Evolutionary conservation across 1,139 yeast genomes (phyloP).

Genomic region (Hyphopichia khmerensis): DNA sequence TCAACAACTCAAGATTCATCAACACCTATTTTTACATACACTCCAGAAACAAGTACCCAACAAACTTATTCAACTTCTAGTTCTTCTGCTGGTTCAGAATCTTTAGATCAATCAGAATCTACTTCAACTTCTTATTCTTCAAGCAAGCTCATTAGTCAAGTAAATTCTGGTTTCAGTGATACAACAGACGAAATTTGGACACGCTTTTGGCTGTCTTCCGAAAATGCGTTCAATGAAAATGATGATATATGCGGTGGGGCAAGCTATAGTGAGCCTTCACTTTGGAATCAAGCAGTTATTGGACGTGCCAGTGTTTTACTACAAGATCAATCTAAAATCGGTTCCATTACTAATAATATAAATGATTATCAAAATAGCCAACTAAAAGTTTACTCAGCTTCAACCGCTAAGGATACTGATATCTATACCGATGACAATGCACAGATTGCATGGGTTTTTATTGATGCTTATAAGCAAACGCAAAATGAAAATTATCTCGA

Average conservation of each 20-base stretch:
- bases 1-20: too few species aligned
- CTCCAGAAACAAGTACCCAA: too few species aligned
- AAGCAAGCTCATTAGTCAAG: neutral
- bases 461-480: slow-evolving; percentile 22
- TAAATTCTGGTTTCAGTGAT: slow-evolving; percentile 2
- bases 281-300: slow-evolving; percentile 28
- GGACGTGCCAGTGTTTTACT: slow-evolving; percentile 21
- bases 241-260: slow-evolving; percentile 13
- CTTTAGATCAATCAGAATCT: neutral
- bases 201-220: slow-evolving; percentile 19
- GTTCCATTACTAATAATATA: slow-evolving; percentile 13
- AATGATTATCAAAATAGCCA: slow-evolving; percentile 17
- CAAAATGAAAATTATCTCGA: slow-evolving; percentile 11
- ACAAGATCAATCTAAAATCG: slow-evolving; percentile 10
- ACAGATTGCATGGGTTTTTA: slow-evolving; percentile 32
- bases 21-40: too few species aligned
- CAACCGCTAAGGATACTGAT: slow-evolving; percentile 27
- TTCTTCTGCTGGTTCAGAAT: neutral
- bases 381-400: slow-evolving; percentile 30
- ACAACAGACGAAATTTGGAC: slow-evolving; percentile 18
- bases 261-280: slow-evolving; percentile 12
- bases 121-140: neutral
- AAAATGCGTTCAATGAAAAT: slow-evolving; percentile 20
- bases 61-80: neutral
- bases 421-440: slow-evolving; percentile 38